Evolutionary conservation across 116 monocot species (phyloP), one percentile per base, ranked within the genome.

Genomic region (Dioscorea cayenensis): DNA sequence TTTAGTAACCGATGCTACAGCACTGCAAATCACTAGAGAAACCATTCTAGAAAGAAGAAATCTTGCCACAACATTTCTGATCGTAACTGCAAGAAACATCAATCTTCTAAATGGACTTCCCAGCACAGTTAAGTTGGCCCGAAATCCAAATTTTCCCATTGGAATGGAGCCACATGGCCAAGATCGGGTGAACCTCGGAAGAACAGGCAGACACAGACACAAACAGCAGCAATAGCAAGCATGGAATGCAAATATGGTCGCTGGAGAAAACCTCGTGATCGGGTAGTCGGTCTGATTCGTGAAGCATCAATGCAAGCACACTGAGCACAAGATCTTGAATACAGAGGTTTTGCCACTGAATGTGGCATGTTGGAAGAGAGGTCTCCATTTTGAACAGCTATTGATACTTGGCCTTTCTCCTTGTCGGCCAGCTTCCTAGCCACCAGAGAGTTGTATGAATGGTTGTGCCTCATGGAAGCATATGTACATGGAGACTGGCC

Each of bases 201-300:
- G 64, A 93, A 93, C 23, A 97, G 60, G 66, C 97, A 92, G 28
- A 97, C 93, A 73, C 97, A 97, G n/a, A 93, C 97, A 67, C 97
- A 97, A 13, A 97, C 97, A 0, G 90, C 97, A 27, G 93, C 97
- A 62, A 97, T 90, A 7, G 88, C 93, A n/a, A 97, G 86, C 79
- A 97, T 83, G 1, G 93, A 88, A 32, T 85, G 84, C 28, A 90
- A 72, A 48, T 84, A 90, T 0, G 97, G 97, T 6, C 84, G 80
- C 5, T 50, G 70, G 13, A 93, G 84, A 13, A 92, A 74, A 12
- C 90, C 90, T 23, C 72, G 76, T 3, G 71, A 28, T 5, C 69
- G 84, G 19, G 63, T 10, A 3, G 72, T 65, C 17, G 67, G 71
- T 14, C 59, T 71, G 14, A 70, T 60, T 28, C 58, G 23, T 32